These are phyloP conservation scores for Striga asiatica DNA, from an alignment of 257 asterid genomes.

Conservation along the genomic window DNA sequence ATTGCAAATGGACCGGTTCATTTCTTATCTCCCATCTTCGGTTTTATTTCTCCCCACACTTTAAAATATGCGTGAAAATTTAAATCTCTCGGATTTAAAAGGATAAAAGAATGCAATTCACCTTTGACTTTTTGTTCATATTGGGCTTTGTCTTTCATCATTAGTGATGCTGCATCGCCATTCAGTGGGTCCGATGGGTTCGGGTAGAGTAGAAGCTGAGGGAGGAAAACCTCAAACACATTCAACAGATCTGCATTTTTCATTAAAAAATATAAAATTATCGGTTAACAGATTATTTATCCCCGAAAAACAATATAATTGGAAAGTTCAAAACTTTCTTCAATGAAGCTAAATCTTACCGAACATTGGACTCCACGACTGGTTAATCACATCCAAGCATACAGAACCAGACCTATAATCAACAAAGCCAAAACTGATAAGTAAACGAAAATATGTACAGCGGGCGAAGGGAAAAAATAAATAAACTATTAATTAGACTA, in stretches of 20 bases:
- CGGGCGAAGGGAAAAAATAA: too few relatives aligned
- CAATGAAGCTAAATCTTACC: slow-evolving; percentile 54
- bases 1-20: too few relatives aligned
- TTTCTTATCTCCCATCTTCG: too few relatives aligned
- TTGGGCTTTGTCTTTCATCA: slow-evolving; percentile 70
- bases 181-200: slow-evolving; percentile 85
- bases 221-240: slow-evolving; percentile 90
- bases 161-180: slow-evolving; percentile 83
- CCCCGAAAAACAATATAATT: too few relatives aligned
- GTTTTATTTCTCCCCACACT: too few relatives aligned
- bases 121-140: slow-evolving; percentile 89
- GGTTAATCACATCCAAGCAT: slow-evolving; percentile 87
- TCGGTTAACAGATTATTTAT: too few relatives aligned
- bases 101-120: slow-evolving; percentile 11
- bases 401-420: slow-evolving; percentile 73
- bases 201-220: slow-evolving; percentile 84
- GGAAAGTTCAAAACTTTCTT: too few relatives aligned
- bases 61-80: too few relatives aligned
- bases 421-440: not conserved
- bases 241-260: slow-evolving; percentile 81
- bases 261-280: too few relatives aligned
- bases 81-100: not conserved
- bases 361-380: slow-evolving; percentile 95
- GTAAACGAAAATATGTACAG: not conserved
- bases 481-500: too few relatives aligned